Base-by-base conservation (phyloP, 1,284 basidiomycete genomes). In the Takashimella tepidaria region DNA sequence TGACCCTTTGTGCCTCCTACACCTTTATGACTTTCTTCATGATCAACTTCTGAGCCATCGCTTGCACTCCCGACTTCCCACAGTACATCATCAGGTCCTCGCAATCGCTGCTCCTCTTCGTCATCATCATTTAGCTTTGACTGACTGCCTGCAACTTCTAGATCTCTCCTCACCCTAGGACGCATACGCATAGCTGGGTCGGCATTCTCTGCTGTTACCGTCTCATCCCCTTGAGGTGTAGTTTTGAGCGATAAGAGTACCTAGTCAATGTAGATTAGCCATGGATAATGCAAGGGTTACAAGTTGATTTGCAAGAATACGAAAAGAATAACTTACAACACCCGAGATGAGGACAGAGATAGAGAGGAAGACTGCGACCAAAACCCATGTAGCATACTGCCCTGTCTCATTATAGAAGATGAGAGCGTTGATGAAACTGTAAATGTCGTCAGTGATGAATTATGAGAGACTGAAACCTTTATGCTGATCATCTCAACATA, bases 331-430 rank as follows among this genome's bases (percentile, higher is more conserved):
- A 64, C 69, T 61, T 40, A 92, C 86, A 41, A 96, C 92, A 3
- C 92, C 92, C 0, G 81, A 83, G 45, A 96, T 86, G 53, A 96
- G 84, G 44, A 93, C 80, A 40, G 83, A 75, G 61, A 96, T 92
- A 1, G 89, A 90, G 44, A 85, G 72, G 68, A 89, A 91, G 58
- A 93, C 89, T 48, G 89, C 80, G 76, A 92, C 87, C 20, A 93
- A 82, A 19, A 86, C 84, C 89, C 90, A 92, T 16, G 85, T 80
- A 54, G 86, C 79, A 73, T 92, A 96, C 19, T 88, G 82, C 55
- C 83, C 84, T 0, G 89, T 82, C 76, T 89, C 82, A 65, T 92
- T 78, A 67, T 89, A 89, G 75, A 92, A 92, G 45, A 82, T 80
- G 63, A 88, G 74, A 6, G 85, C 83, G 64, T 87, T 80, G 55